Evolutionary conservation across 1,139 yeast genomes (phyloP).

Genomic region (Hyphopichia fennica): DNA sequence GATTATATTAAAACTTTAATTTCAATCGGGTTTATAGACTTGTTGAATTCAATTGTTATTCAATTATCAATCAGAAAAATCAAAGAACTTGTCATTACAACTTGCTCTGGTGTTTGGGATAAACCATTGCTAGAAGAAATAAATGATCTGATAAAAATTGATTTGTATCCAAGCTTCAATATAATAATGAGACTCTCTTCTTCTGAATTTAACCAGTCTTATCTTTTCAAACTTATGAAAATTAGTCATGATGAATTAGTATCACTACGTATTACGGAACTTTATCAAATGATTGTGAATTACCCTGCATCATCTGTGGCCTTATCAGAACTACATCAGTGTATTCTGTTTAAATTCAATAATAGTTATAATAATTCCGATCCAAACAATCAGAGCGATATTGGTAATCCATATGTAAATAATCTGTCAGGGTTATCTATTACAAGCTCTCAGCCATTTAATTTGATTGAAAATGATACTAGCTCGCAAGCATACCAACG

Average conservation of each 20-base stretch:
- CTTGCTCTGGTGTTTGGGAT: conserved; percentile 43
- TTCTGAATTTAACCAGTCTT: conserved; percentile 14
- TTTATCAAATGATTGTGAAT: conserved; percentile 58
- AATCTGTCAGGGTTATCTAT: neutral
- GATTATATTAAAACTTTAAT: conserved; percentile 12
- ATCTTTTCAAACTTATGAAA: conserved; percentile 32
- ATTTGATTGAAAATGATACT: conserved; percentile 11
- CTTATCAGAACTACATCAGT: conserved; percentile 60
- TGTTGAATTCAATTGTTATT: conserved; percentile 39
- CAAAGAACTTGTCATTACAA: conserved; percentile 28
- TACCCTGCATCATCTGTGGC: conserved; percentile 64
- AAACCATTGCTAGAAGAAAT: conserved; percentile 37
- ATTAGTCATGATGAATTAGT: conserved; percentile 49
- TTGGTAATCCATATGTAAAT: neutral
- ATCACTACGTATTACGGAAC: conserved; percentile 57
- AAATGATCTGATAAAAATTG: conserved; percentile 36
- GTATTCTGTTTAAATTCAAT: conserved; percentile 32
- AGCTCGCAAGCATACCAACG: conserved; percentile 43
- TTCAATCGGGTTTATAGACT: conserved; percentile 30
- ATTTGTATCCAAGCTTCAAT: conserved; percentile 40
- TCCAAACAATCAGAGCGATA: neutral
- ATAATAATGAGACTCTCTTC: conserved; percentile 21
- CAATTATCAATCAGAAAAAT: conserved; percentile 43
- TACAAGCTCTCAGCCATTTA: neutral
- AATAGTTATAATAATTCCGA: neutral